Percentiles rank a stretch among this genome's conserved stretches.
Evolutionary conservation across 768 basidiomycete species (phyloP).

Genomic region (Mycena vulgaris): DNA sequence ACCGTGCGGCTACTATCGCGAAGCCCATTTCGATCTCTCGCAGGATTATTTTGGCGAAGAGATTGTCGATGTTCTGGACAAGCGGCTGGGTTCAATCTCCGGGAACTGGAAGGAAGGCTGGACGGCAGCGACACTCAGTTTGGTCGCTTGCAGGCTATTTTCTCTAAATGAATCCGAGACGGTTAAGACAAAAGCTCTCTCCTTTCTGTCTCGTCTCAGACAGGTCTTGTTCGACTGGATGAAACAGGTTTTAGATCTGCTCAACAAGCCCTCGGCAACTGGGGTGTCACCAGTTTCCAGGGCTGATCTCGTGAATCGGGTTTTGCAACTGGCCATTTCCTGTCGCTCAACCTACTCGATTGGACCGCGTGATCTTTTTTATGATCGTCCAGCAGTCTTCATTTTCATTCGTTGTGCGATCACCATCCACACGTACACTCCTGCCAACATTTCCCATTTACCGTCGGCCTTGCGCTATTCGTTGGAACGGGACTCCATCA

Average conservation of each 20-base stretch:
- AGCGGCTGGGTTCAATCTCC: conserved; percentile 1
- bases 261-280: conserved; percentile 51
- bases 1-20: conserved; percentile 36
- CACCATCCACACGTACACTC: conserved; percentile 35
- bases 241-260: conserved; percentile 41
- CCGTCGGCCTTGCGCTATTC: conserved; percentile 16
- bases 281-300: conserved; percentile 47
- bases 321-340: conserved; percentile 31
- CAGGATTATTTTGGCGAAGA: conserved; percentile 52
- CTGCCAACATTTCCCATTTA: neutral
- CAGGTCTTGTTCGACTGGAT: conserved; percentile 55
- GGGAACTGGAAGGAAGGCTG: conserved; percentile 29
- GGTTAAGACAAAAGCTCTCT: conserved; percentile 38
- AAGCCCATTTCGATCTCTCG: conserved; percentile 62
- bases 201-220: conserved; percentile 51
- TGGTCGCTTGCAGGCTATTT: conserved; percentile 54
- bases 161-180: conserved; percentile 36
- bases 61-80: conserved; percentile 49
- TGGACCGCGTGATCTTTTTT: conserved; percentile 35
- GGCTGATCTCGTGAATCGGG: conserved; percentile 40
- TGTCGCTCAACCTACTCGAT: conserved; percentile 48
- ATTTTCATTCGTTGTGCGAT: conserved; percentile 52
- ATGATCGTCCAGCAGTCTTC: conserved; percentile 42
- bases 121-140: conserved; percentile 22
- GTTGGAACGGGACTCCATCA: conserved; percentile 9